Conservation (phyloP, 257 asterid species). For the Echites panduratus region DNA sequence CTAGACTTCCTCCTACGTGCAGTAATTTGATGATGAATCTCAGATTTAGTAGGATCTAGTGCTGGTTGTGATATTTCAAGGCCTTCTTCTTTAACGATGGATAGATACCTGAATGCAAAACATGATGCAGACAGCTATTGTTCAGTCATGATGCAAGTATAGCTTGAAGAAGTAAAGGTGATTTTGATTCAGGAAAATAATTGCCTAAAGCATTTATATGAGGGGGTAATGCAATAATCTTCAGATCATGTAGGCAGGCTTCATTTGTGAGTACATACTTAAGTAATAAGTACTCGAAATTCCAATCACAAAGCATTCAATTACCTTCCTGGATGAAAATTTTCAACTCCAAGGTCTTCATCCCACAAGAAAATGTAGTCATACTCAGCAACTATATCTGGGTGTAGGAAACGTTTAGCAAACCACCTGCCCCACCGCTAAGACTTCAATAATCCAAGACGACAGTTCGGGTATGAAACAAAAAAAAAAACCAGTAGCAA, state of each 20-base stretch:
- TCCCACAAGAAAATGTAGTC: slow-evolving; percentile 88
- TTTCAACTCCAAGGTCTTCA: slow-evolving; percentile 78
- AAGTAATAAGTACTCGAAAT: background rate
- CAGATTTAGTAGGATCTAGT: slow-evolving; percentile 53
- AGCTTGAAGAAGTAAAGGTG: background rate
- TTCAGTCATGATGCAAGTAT: background rate
- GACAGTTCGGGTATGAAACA: background rate
- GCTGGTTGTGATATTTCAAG: slow-evolving; percentile 86
- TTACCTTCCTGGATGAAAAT: slow-evolving; percentile 70
- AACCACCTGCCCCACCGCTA: slow-evolving; percentile 62
- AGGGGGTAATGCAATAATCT: background rate
- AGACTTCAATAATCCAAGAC: background rate
- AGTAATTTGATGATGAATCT: slow-evolving; percentile 70
- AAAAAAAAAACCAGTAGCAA: background rate
- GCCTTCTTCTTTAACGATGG: slow-evolving; percentile 67
- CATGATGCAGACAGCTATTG: background rate
- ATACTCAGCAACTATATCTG: slow-evolving; percentile 79
- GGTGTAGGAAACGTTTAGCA: slow-evolving; percentile 90
- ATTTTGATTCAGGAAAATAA: background rate
- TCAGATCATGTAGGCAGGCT: background rate
- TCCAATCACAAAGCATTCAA: background rate
- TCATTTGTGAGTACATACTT: background rate
- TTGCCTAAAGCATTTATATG: background rate
- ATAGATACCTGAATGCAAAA: slow-evolving; percentile 47
- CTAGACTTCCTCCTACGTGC: slow-evolving; percentile 47